Conservation (phyloP, 805 yeast species). For the Spathaspora passalidarum region DNA sequence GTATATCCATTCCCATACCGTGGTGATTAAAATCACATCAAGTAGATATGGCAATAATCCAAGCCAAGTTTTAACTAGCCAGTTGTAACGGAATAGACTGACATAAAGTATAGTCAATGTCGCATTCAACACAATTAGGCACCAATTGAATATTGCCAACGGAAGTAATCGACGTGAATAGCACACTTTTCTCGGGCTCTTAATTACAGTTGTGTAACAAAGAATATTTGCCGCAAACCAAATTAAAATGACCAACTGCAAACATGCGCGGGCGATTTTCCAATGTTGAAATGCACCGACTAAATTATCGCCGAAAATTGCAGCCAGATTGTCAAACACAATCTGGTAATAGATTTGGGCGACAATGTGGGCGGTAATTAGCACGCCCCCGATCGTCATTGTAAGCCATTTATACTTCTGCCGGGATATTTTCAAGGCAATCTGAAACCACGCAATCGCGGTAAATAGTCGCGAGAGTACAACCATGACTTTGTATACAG, state of each 20-base stretch:
- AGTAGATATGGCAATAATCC: slow-evolving; percentile 41
- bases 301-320: not conserved
- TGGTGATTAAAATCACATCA: slow-evolving; percentile 48
- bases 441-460: slow-evolving; percentile 55
- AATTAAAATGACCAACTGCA: slow-evolving; percentile 22
- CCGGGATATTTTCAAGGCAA: slow-evolving; percentile 35
- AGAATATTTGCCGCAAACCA: slow-evolving; percentile 34
- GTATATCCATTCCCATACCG: slow-evolving; percentile 67
- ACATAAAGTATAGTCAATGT: slow-evolving; percentile 22
- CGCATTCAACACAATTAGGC: slow-evolving; percentile 38
- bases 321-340: slow-evolving; percentile 4
- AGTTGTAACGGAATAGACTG: slow-evolving; percentile 23
- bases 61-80: slow-evolving; percentile 50
- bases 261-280: slow-evolving; percentile 27
- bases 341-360: slow-evolving; percentile 14
- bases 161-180: slow-evolving; percentile 47
- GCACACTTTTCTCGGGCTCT: slow-evolving; percentile 38
- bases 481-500: slow-evolving; percentile 35
- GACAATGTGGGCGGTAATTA: slow-evolving; percentile 23
- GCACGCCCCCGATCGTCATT: slow-evolving; percentile 25
- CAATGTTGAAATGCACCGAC: slow-evolving; percentile 9
- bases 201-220: slow-evolving; percentile 35
- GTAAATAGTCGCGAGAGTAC: slow-evolving; percentile 43
- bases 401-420: slow-evolving; percentile 25
- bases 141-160: slow-evolving; percentile 44